Evolutionary conservation across 192 early-diverging fungal species (phyloP), one percentile per base, ranked within the genome.

Genomic region (Entomortierella beljakovae): DNA sequence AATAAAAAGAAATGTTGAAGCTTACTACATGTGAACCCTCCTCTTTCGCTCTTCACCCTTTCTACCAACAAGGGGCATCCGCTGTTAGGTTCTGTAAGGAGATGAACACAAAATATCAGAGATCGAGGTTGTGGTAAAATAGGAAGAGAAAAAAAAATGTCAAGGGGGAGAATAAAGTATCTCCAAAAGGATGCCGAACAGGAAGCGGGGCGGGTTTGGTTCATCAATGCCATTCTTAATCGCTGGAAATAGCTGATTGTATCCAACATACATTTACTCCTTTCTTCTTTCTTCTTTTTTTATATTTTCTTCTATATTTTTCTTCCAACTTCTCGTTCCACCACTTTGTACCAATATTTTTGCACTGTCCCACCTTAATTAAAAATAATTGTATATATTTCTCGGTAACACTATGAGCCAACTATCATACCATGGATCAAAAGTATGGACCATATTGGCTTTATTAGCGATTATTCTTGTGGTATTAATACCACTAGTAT

Each of bases 61-160:
- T 50, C 20, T 5, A 23, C 49, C 49, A 50, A 23, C 4, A 50
- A 50, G 49, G 49, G 49, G 49, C 16, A 18, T 18, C 49, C 5
- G 20, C 49, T 23, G 20, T 50, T 23, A 6, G 6, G 10, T 23
- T 22, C 49, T 16, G 49, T 50, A 50, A 16, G 23, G 23, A 23
- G 49, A 50, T 7, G n/a, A n/a, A n/a, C n/a, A n/a, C n/a, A 50
- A 7, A 50, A 23, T 23, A 50, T 50, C 23, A 35, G 22, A 43
- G 26, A n/a, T 60, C 40, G 38, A 60, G 57, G 57, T 43, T 32
- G 18, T 43, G 57, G 40, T 13, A 9, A 33, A 57, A 37, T 31
- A 35, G 56, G 33, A 20, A 4, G 29, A 22, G 56, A 13, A 28
- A 22, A 60, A 3, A 22, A 15, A 31, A 55, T 50, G 32, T 57